phyloP scores from a whole-genome alignment of 1,284 basidiomycete genomes.

The Neolentinus lepideus region DNA sequence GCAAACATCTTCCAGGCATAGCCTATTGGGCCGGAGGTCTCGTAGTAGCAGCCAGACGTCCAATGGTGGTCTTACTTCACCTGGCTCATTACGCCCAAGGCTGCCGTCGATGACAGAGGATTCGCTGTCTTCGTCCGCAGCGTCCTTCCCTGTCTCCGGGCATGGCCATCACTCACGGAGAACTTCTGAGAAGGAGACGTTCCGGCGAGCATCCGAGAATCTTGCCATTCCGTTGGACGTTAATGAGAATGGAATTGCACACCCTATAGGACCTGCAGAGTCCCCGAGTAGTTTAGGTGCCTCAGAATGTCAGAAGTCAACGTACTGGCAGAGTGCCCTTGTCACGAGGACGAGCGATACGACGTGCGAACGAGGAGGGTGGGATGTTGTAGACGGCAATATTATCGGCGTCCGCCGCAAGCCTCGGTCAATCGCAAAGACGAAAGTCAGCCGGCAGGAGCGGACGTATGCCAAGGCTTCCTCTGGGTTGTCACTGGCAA shows the following conservation, averaged over 20 bases:
- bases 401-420: slow-evolving; percentile 63
- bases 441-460: slow-evolving; percentile 15
- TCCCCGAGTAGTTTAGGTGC: slow-evolving; percentile 16
- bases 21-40: slow-evolving; percentile 42
- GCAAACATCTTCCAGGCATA: slow-evolving; percentile 34
- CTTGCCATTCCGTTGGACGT: slow-evolving; percentile 41
- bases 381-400: slow-evolving; percentile 51
- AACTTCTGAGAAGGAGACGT: slow-evolving; percentile 55
- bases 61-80: slow-evolving; percentile 34
- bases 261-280: slow-evolving; percentile 32
- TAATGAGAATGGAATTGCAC: slow-evolving; percentile 35
- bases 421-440: slow-evolving; percentile 36
- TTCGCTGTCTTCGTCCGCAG: slow-evolving; percentile 35
- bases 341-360: slow-evolving; percentile 49
- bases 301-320: slow-evolving; percentile 23
- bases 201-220: slow-evolving; percentile 44
- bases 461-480: slow-evolving; percentile 11
- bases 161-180: slow-evolving; percentile 71
- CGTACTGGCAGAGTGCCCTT: slow-evolving; percentile 46
- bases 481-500: slow-evolving; percentile 47
- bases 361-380: slow-evolving; percentile 64
- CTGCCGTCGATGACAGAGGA: slow-evolving; percentile 28
- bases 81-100: slow-evolving; percentile 37
- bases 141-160: slow-evolving; percentile 66
- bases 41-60: slow-evolving; percentile 52